A percentile compares a stretch with the other conserved stretches of the same genome.
Conservation (phyloP, 2,329 filamentous ascomycete genomes). For the Penicillium sp. region DNA sequence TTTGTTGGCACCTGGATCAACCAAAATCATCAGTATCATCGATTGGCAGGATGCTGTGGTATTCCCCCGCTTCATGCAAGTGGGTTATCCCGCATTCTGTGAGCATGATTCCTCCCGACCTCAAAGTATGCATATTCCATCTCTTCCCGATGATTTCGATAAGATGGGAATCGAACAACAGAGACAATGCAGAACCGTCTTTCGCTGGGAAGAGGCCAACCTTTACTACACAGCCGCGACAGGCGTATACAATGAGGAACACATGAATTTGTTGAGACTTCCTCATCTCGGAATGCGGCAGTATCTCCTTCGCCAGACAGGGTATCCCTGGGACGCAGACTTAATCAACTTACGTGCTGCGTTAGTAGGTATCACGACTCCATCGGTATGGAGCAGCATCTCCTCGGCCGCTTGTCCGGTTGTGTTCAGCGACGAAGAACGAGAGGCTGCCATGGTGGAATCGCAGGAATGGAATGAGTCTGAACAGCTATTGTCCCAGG, state of each 20-base stretch:
- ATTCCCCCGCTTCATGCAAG: conserved; percentile 25
- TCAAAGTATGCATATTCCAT: conserved; percentile 23
- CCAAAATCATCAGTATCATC: conserved; percentile 25
- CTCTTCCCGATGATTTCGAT: conserved; percentile 24
- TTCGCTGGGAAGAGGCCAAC: conserved; percentile 20
- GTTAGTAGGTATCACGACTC: conserved; percentile 22
- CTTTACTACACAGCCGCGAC: conserved; percentile 30
- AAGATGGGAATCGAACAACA: conserved; percentile 20
- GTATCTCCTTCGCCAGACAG: conserved; percentile 26
- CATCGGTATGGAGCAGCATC: conserved; percentile 34
- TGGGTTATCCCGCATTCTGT: conserved; percentile 26
- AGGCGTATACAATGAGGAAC: conserved; percentile 20
- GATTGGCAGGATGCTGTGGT: conserved; percentile 28
- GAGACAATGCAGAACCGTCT: conserved; percentile 13
- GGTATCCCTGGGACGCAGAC: conserved; percentile 29
- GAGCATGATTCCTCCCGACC: conserved; percentile 22
- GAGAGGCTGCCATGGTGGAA: conserved; percentile 18
- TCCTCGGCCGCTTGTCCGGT: conserved; percentile 29
- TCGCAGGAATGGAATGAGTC: conserved; percentile 27
- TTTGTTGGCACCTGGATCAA: conserved; percentile 22
- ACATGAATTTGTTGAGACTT: conserved; percentile 20
- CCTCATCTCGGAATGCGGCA: conserved; percentile 24
- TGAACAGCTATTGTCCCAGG: conserved; percentile 16
- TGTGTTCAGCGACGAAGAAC: conserved; percentile 19
- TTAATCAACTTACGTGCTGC: conserved; percentile 26